phyloP scores from a whole-genome alignment of 495 filamentous ascomycete genomes.

The Hamigera avellanea region DNA sequence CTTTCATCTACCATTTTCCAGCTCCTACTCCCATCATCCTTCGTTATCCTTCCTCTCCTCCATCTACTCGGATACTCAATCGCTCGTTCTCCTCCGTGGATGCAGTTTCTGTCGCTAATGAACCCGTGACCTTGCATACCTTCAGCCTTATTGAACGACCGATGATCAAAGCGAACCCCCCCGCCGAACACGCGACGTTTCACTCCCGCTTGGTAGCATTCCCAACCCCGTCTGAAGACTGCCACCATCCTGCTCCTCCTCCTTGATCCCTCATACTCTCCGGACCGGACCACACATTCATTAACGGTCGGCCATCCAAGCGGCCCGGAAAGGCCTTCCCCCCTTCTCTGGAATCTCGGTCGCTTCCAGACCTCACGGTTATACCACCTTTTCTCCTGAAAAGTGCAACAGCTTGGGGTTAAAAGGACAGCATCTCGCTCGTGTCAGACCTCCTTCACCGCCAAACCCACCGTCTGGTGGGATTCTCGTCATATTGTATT shows the following conservation, averaged over 20 bases:
- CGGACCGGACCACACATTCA: no score
- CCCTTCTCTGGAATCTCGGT: no score
- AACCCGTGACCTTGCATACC: no score
- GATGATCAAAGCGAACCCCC: background rate
- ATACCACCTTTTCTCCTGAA: no score
- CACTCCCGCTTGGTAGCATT: conserved; percentile 1
- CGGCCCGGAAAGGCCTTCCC: no score
- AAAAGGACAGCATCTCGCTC: no score
- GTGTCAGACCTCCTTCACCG: background rate
- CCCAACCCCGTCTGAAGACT: background rate
- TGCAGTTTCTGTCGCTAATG: background rate
- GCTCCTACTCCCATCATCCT: background rate
- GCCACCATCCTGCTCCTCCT: background rate
- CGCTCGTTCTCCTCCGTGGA: background rate
- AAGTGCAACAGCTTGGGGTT: no score
- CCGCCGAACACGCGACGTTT: conserved; percentile 1
- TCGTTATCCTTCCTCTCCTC: background rate
- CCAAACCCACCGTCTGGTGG: background rate
- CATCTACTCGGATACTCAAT: no score
- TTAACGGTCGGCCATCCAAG: no score
- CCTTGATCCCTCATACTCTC: background rate
- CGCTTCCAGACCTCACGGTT: no score
- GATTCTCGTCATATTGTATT: conserved; percentile 25
- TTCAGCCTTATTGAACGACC: background rate
- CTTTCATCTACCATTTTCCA: background rate